Percentiles rank a stretch among this genome's conserved stretches.
Evolutionary conservation across 805 yeast species (phyloP).

Genomic region (Ogataea glucozyma): DNA sequence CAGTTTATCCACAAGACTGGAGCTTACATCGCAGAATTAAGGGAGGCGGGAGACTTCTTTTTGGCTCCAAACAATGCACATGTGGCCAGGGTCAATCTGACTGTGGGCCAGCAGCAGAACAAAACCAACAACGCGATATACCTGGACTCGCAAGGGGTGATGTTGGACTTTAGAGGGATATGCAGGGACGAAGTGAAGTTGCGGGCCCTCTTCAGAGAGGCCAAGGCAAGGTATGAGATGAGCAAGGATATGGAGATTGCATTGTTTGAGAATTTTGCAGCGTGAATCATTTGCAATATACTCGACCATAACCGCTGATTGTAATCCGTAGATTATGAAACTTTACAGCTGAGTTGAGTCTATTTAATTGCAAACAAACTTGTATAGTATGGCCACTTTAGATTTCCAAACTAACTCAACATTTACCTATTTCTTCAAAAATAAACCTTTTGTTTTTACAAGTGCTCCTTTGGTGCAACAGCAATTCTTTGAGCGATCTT

Average conservation of each 20-base stretch:
- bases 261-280: slow-evolving; percentile 19
- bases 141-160: slow-evolving; percentile 70
- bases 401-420: no score
- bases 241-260: slow-evolving; percentile 34
- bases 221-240: slow-evolving; percentile 48
- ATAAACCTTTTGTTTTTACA: slow-evolving; percentile 22
- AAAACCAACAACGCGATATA: slow-evolving; percentile 34
- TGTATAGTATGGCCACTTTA: no score
- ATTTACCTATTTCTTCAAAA: no score
- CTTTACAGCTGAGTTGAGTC: no score
- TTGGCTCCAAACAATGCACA: slow-evolving; percentile 88
- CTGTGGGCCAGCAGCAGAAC: slow-evolving; percentile 31
- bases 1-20: slow-evolving; percentile 93
- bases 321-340: no score
- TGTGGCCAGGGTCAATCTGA: slow-evolving; percentile 66
- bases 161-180: slow-evolving; percentile 63
- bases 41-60: slow-evolving; percentile 75
- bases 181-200: slow-evolving; percentile 56
- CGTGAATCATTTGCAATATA: no score
- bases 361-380: no score
- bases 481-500: slow-evolving; percentile 88
- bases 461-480: slow-evolving; percentile 10
- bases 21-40: slow-evolving; percentile 81
- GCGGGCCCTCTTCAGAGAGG: slow-evolving; percentile 57
- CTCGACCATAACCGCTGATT: no score